Base-by-base conservation (phyloP, 176 grass and related monocot genomes). In the Elaeis guineensis region DNA sequence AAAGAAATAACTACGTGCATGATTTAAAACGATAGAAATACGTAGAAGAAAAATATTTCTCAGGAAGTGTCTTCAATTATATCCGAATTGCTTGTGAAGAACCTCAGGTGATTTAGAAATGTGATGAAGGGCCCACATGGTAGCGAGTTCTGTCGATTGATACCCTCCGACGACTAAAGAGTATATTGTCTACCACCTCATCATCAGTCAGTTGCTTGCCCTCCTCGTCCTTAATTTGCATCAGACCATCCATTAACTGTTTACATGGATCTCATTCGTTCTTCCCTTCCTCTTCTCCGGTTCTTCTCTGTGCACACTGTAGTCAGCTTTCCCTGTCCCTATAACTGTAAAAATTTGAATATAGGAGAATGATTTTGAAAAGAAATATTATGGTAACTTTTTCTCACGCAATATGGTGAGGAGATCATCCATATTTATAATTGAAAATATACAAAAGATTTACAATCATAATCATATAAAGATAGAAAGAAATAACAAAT, bases 61-160 rank as follows among this genome's bases (percentile, higher is more conserved):
- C 35, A 12, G 35, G 11, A 44, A 14, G 35, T 12, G 6, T 9
- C 11, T 44, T 44, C 9, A 14, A 44, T 14, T 64, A 23, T 23
- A 78, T 68, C 50, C 76, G 20, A 14, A 79, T n/a, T n/a, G 69
- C 62, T 66, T 79, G 26, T 0, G 53, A 72, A 79, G 76, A 25
- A 19, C 68, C 17, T 61, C 9, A 12, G 69, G 62, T 17, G 76
- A 60, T 21, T 79, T 79, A 17, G 69, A 25, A 0, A 83, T 21
- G 63, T 83, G 74, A 65, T 83, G 77, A 4, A 14, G 19, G 9
- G 79, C 72, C 67, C 72, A 82, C 79, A 66, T 76, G 19, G 71
- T 66, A 25, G 67, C 55, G 19, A 20, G 62, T n/a, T 67, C 14
- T 1, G 79, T 82, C 50, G 73, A 76, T 17, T 82, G 44, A 2